A percentile compares a stretch with the other conserved stretches of the same genome.
These are phyloP conservation scores for Candida sakaeoensis DNA, from an alignment of 805 yeast species.

Conservation along the genomic window DNA sequence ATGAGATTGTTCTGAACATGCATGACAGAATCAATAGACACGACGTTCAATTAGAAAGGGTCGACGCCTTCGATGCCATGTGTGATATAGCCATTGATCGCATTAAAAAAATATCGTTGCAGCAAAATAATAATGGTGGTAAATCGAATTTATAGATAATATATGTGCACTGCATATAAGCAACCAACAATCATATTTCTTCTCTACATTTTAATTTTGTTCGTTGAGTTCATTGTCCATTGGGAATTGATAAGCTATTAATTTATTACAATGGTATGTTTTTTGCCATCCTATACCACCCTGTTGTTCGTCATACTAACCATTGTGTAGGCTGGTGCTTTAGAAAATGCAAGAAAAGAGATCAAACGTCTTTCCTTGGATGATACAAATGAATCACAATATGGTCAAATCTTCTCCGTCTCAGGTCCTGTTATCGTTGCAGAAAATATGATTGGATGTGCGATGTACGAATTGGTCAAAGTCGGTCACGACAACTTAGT, in stretches of 20 bases:
- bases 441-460: constrained; percentile 98
- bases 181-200: neutral
- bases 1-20: constrained; percentile 64
- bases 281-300: too few species aligned
- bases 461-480: constrained; percentile 97
- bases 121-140: constrained; percentile 7
- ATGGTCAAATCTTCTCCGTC: constrained; percentile 89
- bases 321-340: constrained; percentile 76
- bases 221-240: neutral
- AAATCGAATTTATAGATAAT: too few species aligned
- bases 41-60: constrained; percentile 53
- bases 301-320: constrained; percentile 3
- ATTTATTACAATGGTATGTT: constrained; percentile 9
- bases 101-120: constrained; percentile 52
- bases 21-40: constrained; percentile 49
- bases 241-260: neutral
- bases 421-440: constrained; percentile 98
- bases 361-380: constrained; percentile 81
- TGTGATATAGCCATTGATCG: constrained; percentile 87
- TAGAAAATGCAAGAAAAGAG: constrained; percentile 95
- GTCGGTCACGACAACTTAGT: constrained; percentile 97
- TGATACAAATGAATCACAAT: constrained; percentile 64
- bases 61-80: constrained; percentile 79
- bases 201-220: neutral
- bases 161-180: neutral